Evolutionary conservation across 208 protist species (phyloP).

Genomic region (Trypanosoma conorhini): DNA sequence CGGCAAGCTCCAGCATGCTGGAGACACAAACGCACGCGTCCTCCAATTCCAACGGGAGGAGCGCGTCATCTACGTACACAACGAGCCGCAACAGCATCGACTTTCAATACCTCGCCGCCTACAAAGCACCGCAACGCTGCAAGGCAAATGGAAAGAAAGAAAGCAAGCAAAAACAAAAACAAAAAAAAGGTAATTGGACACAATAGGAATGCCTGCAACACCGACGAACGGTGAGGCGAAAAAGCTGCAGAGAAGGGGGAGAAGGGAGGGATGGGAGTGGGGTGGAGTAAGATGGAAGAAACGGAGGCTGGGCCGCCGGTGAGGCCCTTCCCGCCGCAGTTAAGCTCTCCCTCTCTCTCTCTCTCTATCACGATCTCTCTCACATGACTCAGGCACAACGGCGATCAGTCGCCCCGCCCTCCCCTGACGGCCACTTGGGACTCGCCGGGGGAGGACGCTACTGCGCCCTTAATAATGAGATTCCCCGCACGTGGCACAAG

Average conservation of each 20-base stretch:
- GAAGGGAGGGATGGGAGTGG: too few relatives aligned
- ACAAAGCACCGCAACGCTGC: not conserved
- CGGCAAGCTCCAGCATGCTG: slow-evolving; percentile 12
- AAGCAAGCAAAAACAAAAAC: slow-evolving; percentile 16
- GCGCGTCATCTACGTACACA: slow-evolving; percentile 20
- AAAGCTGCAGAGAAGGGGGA: not conserved
- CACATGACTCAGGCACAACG: slow-evolving; percentile 86
- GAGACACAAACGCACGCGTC: slow-evolving; percentile 4
- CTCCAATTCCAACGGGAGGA: not conserved
- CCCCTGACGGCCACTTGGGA: slow-evolving; percentile 4
- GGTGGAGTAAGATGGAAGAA: not conserved
- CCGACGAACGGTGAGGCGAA: not conserved
- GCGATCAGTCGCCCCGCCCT: slow-evolving; percentile 30
- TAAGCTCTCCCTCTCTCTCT: slow-evolving; percentile 79
- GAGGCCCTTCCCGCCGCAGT: not conserved
- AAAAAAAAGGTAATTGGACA: not conserved
- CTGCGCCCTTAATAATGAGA: slow-evolving; percentile 85
- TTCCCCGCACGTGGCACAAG: slow-evolving; percentile 6
- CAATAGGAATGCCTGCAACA: too few relatives aligned
- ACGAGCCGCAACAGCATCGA: slow-evolving; percentile 16
- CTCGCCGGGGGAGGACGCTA: slow-evolving; percentile 13
- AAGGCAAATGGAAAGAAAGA: slow-evolving; percentile 7
- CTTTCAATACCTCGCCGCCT: not conserved
- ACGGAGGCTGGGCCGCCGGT: slow-evolving; percentile 15
- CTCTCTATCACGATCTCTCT: slow-evolving; percentile 92